Base-by-base conservation (phyloP, 495 filamentous ascomycete species). In the Cercophora newfieldiana region DNA sequence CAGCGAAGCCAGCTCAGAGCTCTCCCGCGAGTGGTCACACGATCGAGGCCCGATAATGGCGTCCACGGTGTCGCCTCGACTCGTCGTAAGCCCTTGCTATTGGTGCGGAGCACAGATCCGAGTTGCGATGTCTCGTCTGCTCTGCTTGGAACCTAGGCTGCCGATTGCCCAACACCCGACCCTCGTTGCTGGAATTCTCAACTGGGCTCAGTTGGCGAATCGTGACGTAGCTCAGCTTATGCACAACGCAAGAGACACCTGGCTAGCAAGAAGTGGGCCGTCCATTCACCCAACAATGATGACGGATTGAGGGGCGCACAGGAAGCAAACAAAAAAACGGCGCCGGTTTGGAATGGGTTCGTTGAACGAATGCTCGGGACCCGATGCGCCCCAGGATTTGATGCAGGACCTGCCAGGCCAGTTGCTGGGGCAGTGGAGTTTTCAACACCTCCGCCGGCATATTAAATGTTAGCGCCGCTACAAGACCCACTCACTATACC, bases 151-250 rank as follows among this genome's bases (percentile, higher is more conserved):
- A 44, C 4, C 12, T 4, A 5, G 37, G 37, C 37, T 16, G 3
- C 18, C 37, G 18, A 44, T 44, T 44, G 37, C 37, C 37, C 37
- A 44, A 44, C 37, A 44, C 3, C n/a, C n/a, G n/a, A 12, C 12
- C 12, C 4, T 44, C 18, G 56, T 30, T 59, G 29, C 28, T 30
- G 26, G 29, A 19, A 3, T 37, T n/a, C 24, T 24, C 50, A 10
- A 28, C 24, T 19, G 55, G 18, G 25, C 14, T 26, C 55, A 12
- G 25, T 6, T 26, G 25, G 25, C 25, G 26, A 28, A 29, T 50
- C 53, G 63, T 65, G 63, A 65, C 63, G 63, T 65, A 57, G 53
- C 63, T 16, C 21, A 48, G 30, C 2, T 65, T 65, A 65, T 58
- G 63, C 59, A 28, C 29, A 19, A 53, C 50, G 19, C 21, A 19